Evolutionary conservation across 306 rosid species (phyloP), one percentile per base, ranked within the genome.

Genomic region (Styphnolobium japonicum): DNA sequence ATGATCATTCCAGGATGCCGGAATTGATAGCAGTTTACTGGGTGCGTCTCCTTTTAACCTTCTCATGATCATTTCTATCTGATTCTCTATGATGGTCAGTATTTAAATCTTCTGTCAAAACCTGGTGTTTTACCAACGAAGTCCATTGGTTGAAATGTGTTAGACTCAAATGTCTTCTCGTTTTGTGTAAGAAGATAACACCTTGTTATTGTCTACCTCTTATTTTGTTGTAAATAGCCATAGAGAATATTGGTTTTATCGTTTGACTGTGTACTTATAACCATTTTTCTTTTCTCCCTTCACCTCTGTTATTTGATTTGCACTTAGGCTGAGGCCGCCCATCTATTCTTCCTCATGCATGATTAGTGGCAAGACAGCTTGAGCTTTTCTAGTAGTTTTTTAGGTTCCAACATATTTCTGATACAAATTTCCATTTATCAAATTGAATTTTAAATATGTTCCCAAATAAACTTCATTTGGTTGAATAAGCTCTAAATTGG

Each of bases 31-130:
- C 73, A 74, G 51, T 72, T 84, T 69, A 65, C 39, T 53, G 65
- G 87, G 92, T 93, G 77, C 34, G 90, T 78, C 80, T 39, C 80
- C 71, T 64, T 69, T 84, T 67, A 51, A 51, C 75, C 62, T 74
- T 73, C 31, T 76, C 74, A 65, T 65, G 43, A 51, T 48, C 62
- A 34, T 76, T 48, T 65, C 81, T 64, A 48, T 34, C 66, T 65
- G 42, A 51, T 76, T 76, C 31, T 34, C 19, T 64, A 14, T 36
- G 27, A 22, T 51, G 64, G 42, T 36, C 42, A 27, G 58, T 42
- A 45, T 60, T 29, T 39, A 58, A 18, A 60, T 58, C 71, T 61
- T 61, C 42, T 58, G 19, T 67, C 37, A 60, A 58, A 29, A 60
- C 43, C 12, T 37, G 25, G 70, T 74, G n/a, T 57, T 23, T 29